phyloP scores from a whole-genome alignment of 371 early-diverging fungal species.

The Mucor plumbeus region DNA sequence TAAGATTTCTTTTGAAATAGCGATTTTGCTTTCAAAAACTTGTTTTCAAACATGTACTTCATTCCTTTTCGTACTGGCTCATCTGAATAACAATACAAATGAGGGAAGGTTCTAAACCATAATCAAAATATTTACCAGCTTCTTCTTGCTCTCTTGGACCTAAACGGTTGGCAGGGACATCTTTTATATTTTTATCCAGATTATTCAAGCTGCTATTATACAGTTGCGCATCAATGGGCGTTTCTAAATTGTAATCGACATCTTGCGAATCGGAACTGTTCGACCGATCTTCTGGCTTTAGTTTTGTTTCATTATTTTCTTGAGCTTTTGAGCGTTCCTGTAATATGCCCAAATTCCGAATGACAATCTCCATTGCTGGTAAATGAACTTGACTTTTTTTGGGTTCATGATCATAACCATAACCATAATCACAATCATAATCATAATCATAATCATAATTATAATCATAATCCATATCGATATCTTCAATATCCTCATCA shows the following conservation, averaged over 20 bases:
- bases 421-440: too few species aligned
- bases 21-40: slow-evolving; percentile 48
- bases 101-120: not conserved
- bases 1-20: slow-evolving; percentile 26
- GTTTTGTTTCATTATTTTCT: not conserved
- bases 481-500: slow-evolving; percentile 5
- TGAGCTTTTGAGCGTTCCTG: slow-evolving; percentile 6
- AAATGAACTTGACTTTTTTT: not conserved
- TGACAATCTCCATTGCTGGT: slow-evolving; percentile 26
- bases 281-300: not conserved
- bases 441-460: not conserved
- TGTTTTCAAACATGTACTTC: slow-evolving; percentile 50
- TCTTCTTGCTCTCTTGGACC: slow-evolving; percentile 60
- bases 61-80: slow-evolving; percentile 48
- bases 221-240: slow-evolving; percentile 5
- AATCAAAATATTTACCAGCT: slow-evolving; percentile 37
- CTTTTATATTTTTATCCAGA: slow-evolving; percentile 17
- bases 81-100: slow-evolving; percentile 29
- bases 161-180: slow-evolving; percentile 46
- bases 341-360: slow-evolving; percentile 15
- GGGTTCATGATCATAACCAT: not conserved
- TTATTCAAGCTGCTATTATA: slow-evolving; percentile 12
- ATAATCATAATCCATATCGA: slow-evolving; percentile 7
- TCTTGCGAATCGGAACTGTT: not conserved
- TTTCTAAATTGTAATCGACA: slow-evolving; percentile 15